Evolutionary conservation across 192 early-diverging fungal species (phyloP).

Genomic region (Ambispora gerdemannii): DNA sequence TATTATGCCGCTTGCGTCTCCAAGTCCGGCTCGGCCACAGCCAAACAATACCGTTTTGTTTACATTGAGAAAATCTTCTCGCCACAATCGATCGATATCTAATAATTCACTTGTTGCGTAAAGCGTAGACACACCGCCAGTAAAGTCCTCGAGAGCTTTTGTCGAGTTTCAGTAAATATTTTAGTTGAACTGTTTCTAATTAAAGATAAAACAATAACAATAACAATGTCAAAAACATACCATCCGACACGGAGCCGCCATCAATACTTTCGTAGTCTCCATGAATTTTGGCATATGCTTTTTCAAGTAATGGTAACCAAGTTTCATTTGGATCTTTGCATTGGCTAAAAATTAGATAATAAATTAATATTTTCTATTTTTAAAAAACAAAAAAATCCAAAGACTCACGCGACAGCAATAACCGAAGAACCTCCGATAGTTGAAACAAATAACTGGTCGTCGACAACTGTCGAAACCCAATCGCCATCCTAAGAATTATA

Average conservation of each 20-base stretch:
- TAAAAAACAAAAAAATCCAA: not conserved
- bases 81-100: slow-evolving; percentile 53
- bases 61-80: slow-evolving; percentile 49
- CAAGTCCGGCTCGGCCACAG: not conserved
- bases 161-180: not conserved
- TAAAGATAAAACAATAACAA: not conserved
- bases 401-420: not conserved
- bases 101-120: slow-evolving; percentile 46
- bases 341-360: slow-evolving; percentile 31
- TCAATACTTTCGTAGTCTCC: slow-evolving; percentile 47
- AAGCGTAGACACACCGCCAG: slow-evolving; percentile 47
- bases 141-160: slow-evolving; percentile 47
- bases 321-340: slow-evolving; percentile 48
- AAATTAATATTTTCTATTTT: too few relatives aligned
- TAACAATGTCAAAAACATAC: too few relatives aligned
- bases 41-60: slow-evolving; percentile 43
- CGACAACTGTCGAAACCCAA: slow-evolving; percentile 54
- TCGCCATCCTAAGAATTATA: slow-evolving; percentile 41
- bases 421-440: slow-evolving; percentile 6
- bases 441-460: slow-evolving; percentile 45
- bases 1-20: slow-evolving; percentile 7
- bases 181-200: not conserved
- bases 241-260: slow-evolving; percentile 46
- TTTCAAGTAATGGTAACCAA: slow-evolving; percentile 59
- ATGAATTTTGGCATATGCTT: slow-evolving; percentile 60